Evolutionary conservation across 768 basidiomycete genomes (phyloP), one percentile per base, ranked within the genome.

Genomic region (Tricholomella constricta): DNA sequence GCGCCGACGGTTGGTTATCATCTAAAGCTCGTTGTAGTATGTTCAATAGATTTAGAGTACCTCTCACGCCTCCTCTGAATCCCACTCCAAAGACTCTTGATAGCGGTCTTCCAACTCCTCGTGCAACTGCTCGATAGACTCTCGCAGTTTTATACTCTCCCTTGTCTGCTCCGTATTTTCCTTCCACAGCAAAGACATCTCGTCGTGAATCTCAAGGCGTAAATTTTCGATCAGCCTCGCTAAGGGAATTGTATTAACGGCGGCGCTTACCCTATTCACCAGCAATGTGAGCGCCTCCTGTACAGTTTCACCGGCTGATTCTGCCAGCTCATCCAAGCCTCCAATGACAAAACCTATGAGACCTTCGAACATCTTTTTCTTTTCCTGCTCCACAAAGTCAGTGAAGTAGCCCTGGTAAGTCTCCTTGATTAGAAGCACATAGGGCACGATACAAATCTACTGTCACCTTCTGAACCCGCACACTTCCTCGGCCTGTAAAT

Each of bases 171-270:
- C 25, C 14, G 14, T n/a, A 11, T 34, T 25, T 17, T 12, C 36
- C 9, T 52, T 44, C 51, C 51, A 52, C 4, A 52, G 19, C 15
- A 19, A 11, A 2, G 34, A 37, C 51, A 52, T 40, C 12, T 52
- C 44, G 6, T 14, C 15, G 10, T 52, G 20, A 6, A 52, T 10
- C 51, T 52, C 3, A 22, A 46, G 20, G 15, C n/a, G n/a, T n/a
- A 17, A 43, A 6, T 5, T 6, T 20, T 38, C 8, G 15, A 7
- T 43, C 23, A 43, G 12, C 11, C 6, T 43, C 41, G 8, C n/a
- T n/a, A n/a, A n/a, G n/a, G n/a, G n/a, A n/a, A n/a, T n/a, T n/a
- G n/a, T n/a, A n/a, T n/a, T n/a, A n/a, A 43, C 8, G 26, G 12
- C 7, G 32, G n/a, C 29, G 5, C 44, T 3, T 32, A 20, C 44